These are phyloP conservation scores for Aspergillus bridgeri DNA, from an alignment of 495 filamentous ascomycete species.

Conservation along the genomic window DNA sequence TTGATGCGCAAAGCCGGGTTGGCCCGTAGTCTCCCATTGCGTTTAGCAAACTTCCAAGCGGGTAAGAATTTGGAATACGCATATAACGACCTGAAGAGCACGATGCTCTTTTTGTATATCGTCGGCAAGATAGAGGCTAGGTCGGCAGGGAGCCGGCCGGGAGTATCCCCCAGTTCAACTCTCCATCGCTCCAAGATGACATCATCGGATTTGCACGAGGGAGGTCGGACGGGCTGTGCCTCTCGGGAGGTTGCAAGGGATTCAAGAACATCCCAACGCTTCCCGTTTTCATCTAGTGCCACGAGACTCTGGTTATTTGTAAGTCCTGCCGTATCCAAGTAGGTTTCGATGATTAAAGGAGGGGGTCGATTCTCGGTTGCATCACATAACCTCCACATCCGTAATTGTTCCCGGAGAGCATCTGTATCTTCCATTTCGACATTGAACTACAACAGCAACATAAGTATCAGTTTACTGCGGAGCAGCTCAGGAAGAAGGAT, in stretches of 20 bases:
- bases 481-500: background rate
- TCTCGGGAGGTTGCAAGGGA: conserved; percentile 61
- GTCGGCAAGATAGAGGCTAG: conserved; percentile 72
- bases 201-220: conserved; percentile 48
- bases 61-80: conserved; percentile 78
- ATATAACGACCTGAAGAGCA: conserved; percentile 92
- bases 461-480: conserved; percentile 15
- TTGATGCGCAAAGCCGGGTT: conserved; percentile 64
- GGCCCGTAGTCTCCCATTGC: conserved; percentile 61
- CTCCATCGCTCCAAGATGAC: conserved; percentile 89
- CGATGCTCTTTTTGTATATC: conserved; percentile 92
- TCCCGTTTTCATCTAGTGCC: conserved; percentile 80
- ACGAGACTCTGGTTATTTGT: conserved; percentile 84
- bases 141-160: conserved; percentile 54
- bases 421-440: conserved; percentile 91
- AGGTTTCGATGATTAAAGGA: conserved; percentile 86
- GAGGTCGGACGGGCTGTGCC: conserved; percentile 29
- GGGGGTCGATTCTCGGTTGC: conserved; percentile 74
- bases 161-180: conserved; percentile 66
- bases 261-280: conserved; percentile 88
- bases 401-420: conserved; percentile 72
- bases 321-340: conserved; percentile 75
- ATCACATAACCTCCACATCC: conserved; percentile 74
- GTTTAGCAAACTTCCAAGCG: conserved; percentile 80
- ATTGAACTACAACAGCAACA: conserved; percentile 65